phyloP scores from a whole-genome alignment of 352 stramenopile species.

The Phytophthora litchii region DNA sequence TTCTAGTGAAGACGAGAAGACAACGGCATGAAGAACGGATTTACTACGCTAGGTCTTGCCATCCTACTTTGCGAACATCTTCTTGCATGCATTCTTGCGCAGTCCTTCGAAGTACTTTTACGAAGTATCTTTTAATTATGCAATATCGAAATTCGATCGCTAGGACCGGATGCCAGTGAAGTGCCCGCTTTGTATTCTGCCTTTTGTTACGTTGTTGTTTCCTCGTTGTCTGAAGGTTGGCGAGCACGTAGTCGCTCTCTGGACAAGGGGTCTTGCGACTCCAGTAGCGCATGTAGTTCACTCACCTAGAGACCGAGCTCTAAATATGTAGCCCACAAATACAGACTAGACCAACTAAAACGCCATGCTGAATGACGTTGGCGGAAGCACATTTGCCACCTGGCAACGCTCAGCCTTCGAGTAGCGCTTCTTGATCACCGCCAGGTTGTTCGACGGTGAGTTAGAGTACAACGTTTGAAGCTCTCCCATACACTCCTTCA shows the following conservation, averaged over 20 bases:
- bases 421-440: constrained; percentile 91
- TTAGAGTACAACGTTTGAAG: constrained; percentile 83
- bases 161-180: constrained; percentile 15
- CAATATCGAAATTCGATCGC: constrained; percentile 24
- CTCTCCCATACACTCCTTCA: constrained; percentile 86
- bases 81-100: not conserved
- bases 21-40: constrained; percentile 13
- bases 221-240: constrained; percentile 36
- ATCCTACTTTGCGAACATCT: not conserved
- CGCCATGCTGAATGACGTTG: constrained; percentile 81
- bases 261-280: constrained; percentile 14
- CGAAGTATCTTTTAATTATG: constrained; percentile 17
- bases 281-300: constrained; percentile 29
- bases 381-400: constrained; percentile 74
- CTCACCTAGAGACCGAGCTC: constrained; percentile 43
- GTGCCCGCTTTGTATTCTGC: constrained; percentile 33
- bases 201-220: constrained; percentile 40
- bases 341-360: constrained; percentile 64
- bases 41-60: constrained; percentile 1
- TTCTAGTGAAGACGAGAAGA: constrained; percentile 15
- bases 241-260: constrained; percentile 32
- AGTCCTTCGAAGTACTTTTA: not conserved
- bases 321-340: constrained; percentile 60
- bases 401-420: constrained; percentile 84
- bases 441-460: constrained; percentile 81